These are phyloP conservation scores for Reticulascus tulasneorum DNA, from an alignment of 2,329 filamentous ascomycete species.

Conservation along the genomic window DNA sequence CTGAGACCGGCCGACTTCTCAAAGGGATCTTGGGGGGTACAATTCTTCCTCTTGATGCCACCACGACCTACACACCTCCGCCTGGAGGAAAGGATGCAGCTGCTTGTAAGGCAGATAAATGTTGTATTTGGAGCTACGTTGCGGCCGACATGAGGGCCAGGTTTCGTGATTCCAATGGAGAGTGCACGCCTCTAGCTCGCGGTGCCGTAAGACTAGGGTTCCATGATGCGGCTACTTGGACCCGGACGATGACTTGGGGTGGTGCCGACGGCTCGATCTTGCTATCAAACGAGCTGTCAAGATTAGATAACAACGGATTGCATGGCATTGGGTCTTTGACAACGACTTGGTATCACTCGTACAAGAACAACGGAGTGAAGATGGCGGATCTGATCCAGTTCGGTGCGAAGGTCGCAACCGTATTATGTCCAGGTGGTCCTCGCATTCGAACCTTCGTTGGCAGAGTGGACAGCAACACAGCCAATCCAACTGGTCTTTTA, in stretches of 20 bases:
- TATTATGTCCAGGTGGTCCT: slow-evolving; percentile 42
- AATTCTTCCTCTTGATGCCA: slow-evolving; percentile 14
- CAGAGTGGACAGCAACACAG: slow-evolving; percentile 37
- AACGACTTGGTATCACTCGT: slow-evolving; percentile 35
- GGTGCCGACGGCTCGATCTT: slow-evolving; percentile 41
- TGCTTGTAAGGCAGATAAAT: slow-evolving; percentile 35
- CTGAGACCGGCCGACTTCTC: slow-evolving; percentile 29
- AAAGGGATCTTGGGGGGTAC: slow-evolving; percentile 30
- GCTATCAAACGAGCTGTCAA: slow-evolving; percentile 30
- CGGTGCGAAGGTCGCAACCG: slow-evolving; percentile 44
- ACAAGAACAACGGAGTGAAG: slow-evolving; percentile 34
- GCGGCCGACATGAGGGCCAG: slow-evolving; percentile 30
- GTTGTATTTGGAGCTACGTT: slow-evolving; percentile 42
- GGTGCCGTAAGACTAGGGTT: slow-evolving; percentile 43
- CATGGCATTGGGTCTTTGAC: slow-evolving; percentile 36
- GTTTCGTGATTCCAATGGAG: slow-evolving; percentile 30
- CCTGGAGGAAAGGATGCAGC: slow-evolving; percentile 18
- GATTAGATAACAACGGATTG: slow-evolving; percentile 42
- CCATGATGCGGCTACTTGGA: slow-evolving; percentile 44
- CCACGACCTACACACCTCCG: slow-evolving; percentile 15
- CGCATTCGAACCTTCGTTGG: slow-evolving; percentile 48
- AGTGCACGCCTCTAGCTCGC: slow-evolving; percentile 39
- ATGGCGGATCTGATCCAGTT: slow-evolving; percentile 55
- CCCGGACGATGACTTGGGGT: slow-evolving; percentile 34
- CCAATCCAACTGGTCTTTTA: slow-evolving; percentile 36